A percentile compares a stretch with the other conserved stretches of the same genome.
Conservation (phyloP, 2,329 filamentous ascomycete species). For the Hymenoscyphus infarciens region DNA sequence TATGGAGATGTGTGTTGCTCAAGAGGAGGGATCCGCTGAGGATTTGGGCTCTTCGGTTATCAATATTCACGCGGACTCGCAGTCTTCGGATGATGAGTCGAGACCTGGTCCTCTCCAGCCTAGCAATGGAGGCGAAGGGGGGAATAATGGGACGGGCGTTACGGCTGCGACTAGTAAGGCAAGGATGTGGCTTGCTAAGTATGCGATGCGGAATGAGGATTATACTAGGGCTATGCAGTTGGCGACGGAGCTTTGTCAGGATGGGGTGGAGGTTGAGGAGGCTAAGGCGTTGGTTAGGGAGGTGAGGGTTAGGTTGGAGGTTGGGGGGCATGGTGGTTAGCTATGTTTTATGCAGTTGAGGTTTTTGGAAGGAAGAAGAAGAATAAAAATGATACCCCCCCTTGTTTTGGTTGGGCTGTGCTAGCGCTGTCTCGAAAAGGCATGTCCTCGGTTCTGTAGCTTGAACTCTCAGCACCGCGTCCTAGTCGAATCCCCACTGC, state of each 20-base stretch:
- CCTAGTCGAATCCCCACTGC: no score
- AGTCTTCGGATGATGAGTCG: conserved; percentile 44
- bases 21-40: conserved; percentile 69
- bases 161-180: conserved; percentile 90
- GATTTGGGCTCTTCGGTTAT: conserved; percentile 40
- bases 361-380: no score
- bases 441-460: no score
- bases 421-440: no score
- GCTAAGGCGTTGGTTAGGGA: conserved; percentile 90
- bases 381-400: no score
- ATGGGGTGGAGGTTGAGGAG: conserved; percentile 94
- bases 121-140: conserved; percentile 36
- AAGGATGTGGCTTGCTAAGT: conserved; percentile 86
- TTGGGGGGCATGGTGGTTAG: conserved; percentile 8
- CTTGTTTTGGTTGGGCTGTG: no score
- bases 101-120: conserved; percentile 14
- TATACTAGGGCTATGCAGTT: conserved; percentile 73
- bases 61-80: conserved; percentile 54
- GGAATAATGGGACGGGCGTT: conserved; percentile 68
- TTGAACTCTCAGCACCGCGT: no score
- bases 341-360: no score
- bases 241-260: conserved; percentile 88
- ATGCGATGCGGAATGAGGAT: conserved; percentile 72
- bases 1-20: conserved; percentile 93
- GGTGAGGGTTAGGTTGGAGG: conserved; percentile 66